Conservation (phyloP, 768 basidiomycete species). For the Rubroboletus satanas region DNA sequence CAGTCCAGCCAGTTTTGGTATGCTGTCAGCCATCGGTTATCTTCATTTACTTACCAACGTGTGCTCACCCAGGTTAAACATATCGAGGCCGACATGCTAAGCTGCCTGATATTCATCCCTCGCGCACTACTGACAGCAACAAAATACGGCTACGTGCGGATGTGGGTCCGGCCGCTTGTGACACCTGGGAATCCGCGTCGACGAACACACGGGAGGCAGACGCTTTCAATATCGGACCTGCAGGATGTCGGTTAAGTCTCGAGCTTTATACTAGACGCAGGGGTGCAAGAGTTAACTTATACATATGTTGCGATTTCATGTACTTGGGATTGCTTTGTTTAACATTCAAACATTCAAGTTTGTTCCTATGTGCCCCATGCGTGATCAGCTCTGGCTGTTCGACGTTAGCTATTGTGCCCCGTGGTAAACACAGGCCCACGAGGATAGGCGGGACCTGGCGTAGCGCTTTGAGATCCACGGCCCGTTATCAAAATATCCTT, state of each 20-base stretch:
- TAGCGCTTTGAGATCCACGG: background rate
- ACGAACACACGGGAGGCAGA: conserved; percentile 29
- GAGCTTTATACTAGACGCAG: background rate
- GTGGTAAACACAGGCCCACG: background rate
- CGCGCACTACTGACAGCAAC: conserved; percentile 76
- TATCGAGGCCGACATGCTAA: conserved; percentile 75
- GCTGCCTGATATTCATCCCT: conserved; percentile 72
- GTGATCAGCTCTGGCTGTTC: background rate
- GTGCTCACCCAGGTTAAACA: conserved; percentile 59
- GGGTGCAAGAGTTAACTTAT: conserved; percentile 11
- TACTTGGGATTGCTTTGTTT: background rate
- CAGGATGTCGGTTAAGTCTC: conserved; percentile 22
- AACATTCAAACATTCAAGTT: background rate
- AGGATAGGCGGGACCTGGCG: background rate
- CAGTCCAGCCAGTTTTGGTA: conserved; percentile 88
- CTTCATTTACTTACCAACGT: background rate
- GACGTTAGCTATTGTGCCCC: background rate
- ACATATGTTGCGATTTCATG: conserved; percentile 6
- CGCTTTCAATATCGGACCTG: conserved; percentile 30
- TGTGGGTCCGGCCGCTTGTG: conserved; percentile 79
- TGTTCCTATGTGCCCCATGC: background rate
- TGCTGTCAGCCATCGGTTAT: conserved; percentile 21
- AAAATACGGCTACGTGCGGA: conserved; percentile 70
- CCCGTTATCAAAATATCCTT: background rate
- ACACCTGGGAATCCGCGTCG: conserved; percentile 26